Conservation (phyloP, 1,284 basidiomycete genomes). For the Austropuccinia psidii region DNA sequence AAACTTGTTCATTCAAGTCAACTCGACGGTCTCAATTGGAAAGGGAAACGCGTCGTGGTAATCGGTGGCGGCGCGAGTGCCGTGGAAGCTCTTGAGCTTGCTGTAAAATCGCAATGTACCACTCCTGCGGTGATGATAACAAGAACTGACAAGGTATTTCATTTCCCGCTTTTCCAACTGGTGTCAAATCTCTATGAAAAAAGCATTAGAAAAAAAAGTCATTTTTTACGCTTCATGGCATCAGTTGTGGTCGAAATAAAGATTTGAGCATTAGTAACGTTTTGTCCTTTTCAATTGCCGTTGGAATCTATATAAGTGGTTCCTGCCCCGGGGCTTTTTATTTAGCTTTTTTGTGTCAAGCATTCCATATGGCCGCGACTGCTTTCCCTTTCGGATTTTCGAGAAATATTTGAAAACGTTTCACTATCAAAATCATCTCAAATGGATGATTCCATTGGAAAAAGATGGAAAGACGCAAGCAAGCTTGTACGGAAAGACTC, state of each 20-base stretch:
- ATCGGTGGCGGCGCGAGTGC: conserved; percentile 33
- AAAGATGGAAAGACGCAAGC: background rate
- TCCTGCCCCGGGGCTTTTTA: conserved; percentile 25
- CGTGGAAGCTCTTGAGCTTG: conserved; percentile 32
- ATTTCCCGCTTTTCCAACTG: background rate
- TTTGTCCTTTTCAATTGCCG: too few relatives aligned
- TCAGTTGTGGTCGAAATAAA: too few relatives aligned
- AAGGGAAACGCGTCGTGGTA: conserved; percentile 14
- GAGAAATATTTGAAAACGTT: background rate
- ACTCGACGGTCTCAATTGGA: conserved; percentile 14
- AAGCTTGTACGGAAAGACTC: conserved; percentile 24
- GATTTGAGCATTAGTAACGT: too few relatives aligned
- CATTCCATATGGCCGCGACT: background rate
- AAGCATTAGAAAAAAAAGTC: too few relatives aligned
- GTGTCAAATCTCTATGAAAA: too few relatives aligned
- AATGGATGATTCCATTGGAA: conserved; percentile 9
- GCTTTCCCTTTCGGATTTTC: background rate
- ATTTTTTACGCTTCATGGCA: too few relatives aligned
- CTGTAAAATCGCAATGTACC: conserved; percentile 23
- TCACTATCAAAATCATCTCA: conserved; percentile 15
- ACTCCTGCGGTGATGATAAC: conserved; percentile 13
- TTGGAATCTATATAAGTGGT: conserved; percentile 28
- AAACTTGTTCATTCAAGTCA: conserved; percentile 25
- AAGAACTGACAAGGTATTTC: conserved; percentile 22
- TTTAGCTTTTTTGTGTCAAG: background rate